Evolutionary conservation across 495 filamentous ascomycete genomes (phyloP), one percentile per base, ranked within the genome.

Genomic region (Tuber umbilicatum): DNA sequence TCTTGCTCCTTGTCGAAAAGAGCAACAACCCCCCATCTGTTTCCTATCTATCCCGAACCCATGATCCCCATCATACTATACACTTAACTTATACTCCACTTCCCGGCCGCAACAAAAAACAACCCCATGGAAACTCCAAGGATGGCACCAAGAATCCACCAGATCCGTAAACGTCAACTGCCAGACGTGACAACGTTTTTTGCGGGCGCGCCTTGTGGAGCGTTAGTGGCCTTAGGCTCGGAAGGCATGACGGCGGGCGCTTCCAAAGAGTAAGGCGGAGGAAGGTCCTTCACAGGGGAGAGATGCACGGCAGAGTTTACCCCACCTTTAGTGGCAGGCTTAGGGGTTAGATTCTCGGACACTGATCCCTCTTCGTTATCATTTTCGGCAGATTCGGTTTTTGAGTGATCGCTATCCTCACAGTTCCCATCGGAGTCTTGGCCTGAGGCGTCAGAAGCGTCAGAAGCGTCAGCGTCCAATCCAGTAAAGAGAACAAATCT

Each of bases 401-500:
- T 71, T 12, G 41, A 70, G 75, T 83, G 81, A 47, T 81, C 83
- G 41, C 78, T 70, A 4, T 70, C 72, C 72, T 83, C 82, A 70
- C 40, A 69, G 10, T 45, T 70, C 17, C 47, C 73, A 12, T 77
- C 77, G n/a, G 78, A 68, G 43, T 73, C 74, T n/a, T 70, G 68
- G 14, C 79, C 80, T 10, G 77, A 17, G 1, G 37, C 85, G 31
- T 72, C 55, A 21, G 39, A 79, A 2, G 86, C 89, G 70, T 93
- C 91, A 40, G 45, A 79, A 2, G 86, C 89, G 70, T 93, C 91
- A 40, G 45, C n/a, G 17, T 27, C 35, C 47, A 93, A 82, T 31
- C 91, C 91, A 70, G 92, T 91, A 69, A 94, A 94, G 75, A 88
- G 88, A 90, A 94, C 94, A 77, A 97, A 89, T 80, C 92, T 93